Evolutionary conservation across 108 stramenopile species (phyloP), one percentile per base, ranked within the genome.

Genomic region (Halocafeteria seosinensis): DNA sequence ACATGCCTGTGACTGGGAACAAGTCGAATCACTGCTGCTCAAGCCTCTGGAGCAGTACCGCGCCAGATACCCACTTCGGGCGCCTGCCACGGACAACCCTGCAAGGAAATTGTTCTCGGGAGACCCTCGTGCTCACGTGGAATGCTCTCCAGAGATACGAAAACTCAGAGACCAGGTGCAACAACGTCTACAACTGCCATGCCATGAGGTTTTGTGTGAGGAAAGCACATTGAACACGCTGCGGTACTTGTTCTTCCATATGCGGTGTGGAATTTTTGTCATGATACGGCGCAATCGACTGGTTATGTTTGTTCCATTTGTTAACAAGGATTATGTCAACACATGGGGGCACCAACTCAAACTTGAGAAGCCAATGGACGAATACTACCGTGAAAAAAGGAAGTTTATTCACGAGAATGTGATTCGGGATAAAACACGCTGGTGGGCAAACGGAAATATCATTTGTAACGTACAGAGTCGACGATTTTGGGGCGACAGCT

Each of bases 401-500:
- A 86, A 82, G 21, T 42, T 77, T 57, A 87, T 83, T 68, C 9
- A 55, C n/a, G 74, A 87, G 68, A 91, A 94, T 73, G 84, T 90
- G 50, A 79, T 95, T 23, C 88, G 89, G 57, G 66, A 34, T 34
- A 64, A 36, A 57, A 6, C 29, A 17, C 85, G 88, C 58, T 99
- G 97, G 97, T 99, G 97, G 97, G 97, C 97, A 31, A 99, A 99
- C 71, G 97, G 97, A 3, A 99, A 99, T 65, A 96, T 99, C 73
- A 95, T 99, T 65, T 95, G 94, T 73, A 96, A 96, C 73, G 94
- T 93, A 75, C 75, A 91, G 68, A 81, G 77, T 50, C 70, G 76
- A 36, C 86, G 91, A 67, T 81, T 79, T 69, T 96, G 97, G 94
- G 92, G 92, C 50, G 97, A 99, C 76, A 89, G 91, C 52, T 94